Base-by-base conservation (phyloP, 2,329 filamentous ascomycete species). In the Talaromyces funiculosus region DNA sequence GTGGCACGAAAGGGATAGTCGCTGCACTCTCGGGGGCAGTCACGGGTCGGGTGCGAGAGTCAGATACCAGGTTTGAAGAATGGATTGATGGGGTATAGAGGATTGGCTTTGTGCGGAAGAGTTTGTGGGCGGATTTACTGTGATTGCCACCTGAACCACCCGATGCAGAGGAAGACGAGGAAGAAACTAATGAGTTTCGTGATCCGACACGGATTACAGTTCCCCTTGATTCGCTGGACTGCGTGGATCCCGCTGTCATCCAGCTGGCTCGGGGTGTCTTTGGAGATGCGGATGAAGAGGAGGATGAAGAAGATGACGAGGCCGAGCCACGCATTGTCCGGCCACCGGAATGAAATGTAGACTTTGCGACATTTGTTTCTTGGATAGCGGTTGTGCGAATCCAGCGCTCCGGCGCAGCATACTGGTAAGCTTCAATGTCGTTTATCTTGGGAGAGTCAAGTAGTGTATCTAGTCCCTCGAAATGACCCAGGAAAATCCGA, bases 341-440 rank as follows among this genome's bases (percentile, higher is more conserved):
- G 12, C 76, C 75, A 26, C 77, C 77, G 2, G 76, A 78, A 29
- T 73, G 75, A 16, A 77, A 72, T 3, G 66, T 59, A 37, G 72
- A 67, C 43, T 69, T 67, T 12, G 69, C 59, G 8, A 70, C 65
- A 9, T 66, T 67, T 49, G 64, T 67, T 67, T 71, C 75, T 47
- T 75, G 74, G 5, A 76, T 64, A 22, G 70, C 74, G 4, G 67
- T 67, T 29, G 69, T 74, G 55, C 69, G 76, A 53, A 71, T 72
- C 76, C 78, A 80, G 49, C 78, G 77, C 60, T 87, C 84, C 3
- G 84, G 84, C 0, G 84, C 80, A 4, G 80, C 78, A 65, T 86
- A 86, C 47, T 84, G 80, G 68, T 86, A 86, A 7, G 77, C 73
- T 64, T 87, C 84, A 43, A 81, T 79, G 53, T 82, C 80, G 62